Conservation (phyloP, 2,329 filamentous ascomycete species). For the Camptophora hylomeconis region DNA sequence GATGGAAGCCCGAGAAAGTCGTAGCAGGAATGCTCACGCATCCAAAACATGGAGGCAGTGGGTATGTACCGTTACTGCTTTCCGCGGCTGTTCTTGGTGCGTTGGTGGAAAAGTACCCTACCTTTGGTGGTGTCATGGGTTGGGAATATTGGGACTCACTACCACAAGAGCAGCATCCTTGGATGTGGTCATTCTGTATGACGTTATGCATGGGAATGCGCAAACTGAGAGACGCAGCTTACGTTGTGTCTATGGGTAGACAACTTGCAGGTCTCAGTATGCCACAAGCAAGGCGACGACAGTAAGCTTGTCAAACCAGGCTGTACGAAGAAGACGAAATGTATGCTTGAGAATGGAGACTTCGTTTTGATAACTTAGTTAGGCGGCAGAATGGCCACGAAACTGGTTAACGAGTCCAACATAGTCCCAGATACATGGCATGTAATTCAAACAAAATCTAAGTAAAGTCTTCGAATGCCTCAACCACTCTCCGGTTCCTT, state of each 20-base stretch:
- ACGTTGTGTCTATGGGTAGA: constrained; percentile 21
- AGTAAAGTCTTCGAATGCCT: too few species aligned
- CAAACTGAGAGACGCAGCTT: constrained; percentile 23
- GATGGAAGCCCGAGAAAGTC: constrained; percentile 61
- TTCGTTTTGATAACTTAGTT: background rate
- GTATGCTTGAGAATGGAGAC: too few species aligned
- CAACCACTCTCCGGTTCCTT: too few species aligned
- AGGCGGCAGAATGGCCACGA: background rate
- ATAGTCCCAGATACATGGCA: too few species aligned
- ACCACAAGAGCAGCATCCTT: constrained; percentile 50
- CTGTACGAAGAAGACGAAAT: too few species aligned
- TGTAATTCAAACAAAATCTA: too few species aligned
- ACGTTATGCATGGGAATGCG: constrained; percentile 36
- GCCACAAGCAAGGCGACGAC: too few species aligned
- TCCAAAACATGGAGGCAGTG: constrained; percentile 54
- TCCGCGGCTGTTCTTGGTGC: constrained; percentile 44
- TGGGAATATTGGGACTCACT: constrained; percentile 90
- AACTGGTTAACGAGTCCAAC: too few species aligned
- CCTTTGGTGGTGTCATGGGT: constrained; percentile 79
- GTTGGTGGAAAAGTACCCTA: constrained; percentile 47
- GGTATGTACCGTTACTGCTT: constrained; percentile 46
- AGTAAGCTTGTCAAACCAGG: too few species aligned
- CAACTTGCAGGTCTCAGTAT: too few species aligned
- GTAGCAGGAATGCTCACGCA: constrained; percentile 74
- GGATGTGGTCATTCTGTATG: constrained; percentile 67